phyloP scores from a whole-genome alignment of 805 yeast species.

The Pichia eremophila region DNA sequence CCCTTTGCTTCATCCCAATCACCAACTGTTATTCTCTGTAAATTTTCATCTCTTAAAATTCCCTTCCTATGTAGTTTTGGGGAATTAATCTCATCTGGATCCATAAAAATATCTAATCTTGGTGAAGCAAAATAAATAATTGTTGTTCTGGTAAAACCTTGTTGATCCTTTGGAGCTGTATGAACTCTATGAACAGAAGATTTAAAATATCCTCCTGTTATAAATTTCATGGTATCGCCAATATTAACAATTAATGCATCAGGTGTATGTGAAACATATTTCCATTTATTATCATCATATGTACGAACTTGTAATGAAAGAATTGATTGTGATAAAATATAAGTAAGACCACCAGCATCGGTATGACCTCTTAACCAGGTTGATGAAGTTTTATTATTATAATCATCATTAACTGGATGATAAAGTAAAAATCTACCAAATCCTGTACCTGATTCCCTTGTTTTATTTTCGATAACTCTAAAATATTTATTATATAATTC shows the following conservation, averaged over 20 bases:
- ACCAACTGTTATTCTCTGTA: slow-evolving; percentile 28
- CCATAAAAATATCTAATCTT: slow-evolving; percentile 26
- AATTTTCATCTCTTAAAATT: slow-evolving; percentile 18
- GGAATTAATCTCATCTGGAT: slow-evolving; percentile 33
- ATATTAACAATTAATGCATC: slow-evolving; percentile 32
- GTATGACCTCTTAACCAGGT: slow-evolving; percentile 42
- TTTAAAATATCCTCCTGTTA: slow-evolving; percentile 38
- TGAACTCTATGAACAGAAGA: slow-evolving; percentile 39
- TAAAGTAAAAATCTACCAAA: slow-evolving; percentile 31
- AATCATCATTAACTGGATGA: slow-evolving; percentile 25
- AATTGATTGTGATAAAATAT: slow-evolving; percentile 34
- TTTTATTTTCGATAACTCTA: slow-evolving; percentile 24
- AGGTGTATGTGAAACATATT: slow-evolving; percentile 31
- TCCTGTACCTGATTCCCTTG: slow-evolving; percentile 30
- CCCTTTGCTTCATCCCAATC: slow-evolving; percentile 42
- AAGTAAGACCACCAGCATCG: slow-evolving; percentile 33
- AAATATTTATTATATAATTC: slow-evolving; percentile 30
- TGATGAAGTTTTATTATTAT: slow-evolving; percentile 25
- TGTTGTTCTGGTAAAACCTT: slow-evolving; percentile 27
- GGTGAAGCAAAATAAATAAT: slow-evolving; percentile 37
- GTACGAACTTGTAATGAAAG: slow-evolving; percentile 32
- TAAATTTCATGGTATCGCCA: slow-evolving; percentile 33
- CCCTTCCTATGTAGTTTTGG: slow-evolving; percentile 30
- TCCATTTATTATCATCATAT: slow-evolving; percentile 29
- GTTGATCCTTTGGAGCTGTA: slow-evolving; percentile 37